Base-by-base conservation (phyloP, 1,284 basidiomycete species). In the Mycena citricolor region DNA sequence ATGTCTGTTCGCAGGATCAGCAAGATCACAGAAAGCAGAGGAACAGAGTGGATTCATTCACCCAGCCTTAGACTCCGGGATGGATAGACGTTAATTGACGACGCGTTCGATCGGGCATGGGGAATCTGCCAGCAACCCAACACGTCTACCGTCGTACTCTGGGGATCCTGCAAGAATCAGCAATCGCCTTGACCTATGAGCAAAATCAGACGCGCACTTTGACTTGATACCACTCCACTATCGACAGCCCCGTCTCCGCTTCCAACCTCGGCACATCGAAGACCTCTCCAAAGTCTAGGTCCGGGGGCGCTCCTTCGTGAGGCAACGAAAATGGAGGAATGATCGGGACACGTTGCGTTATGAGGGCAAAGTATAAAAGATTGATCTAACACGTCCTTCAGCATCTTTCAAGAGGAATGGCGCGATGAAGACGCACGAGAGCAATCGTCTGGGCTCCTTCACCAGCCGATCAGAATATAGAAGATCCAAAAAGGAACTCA, bases 121-220 rank as follows among this genome's bases (percentile, higher is more conserved):
- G 76, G 81, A 13, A 75, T 60, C 57, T 73, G 76, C 84, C 83
- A 86, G 61, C 84, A 87, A n/a, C 84, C 83, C 16, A 87, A 52
- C 19, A 77, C 73, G 21, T 87, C 83, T 21, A 68, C 24, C 8
- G 20, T 12, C 6, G 59, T 42, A 39, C 68, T 71, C 16, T 61
- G 58, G 7, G 55, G 52, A 42, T 71, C 64, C 55, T 43, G 20
- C 26, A 13, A 17, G 24, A 29, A 29, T 28, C 16, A 23, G 33
- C 5, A 13, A 8, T 4, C 24, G 8, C 16, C 16, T 14, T 26
- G 14, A 7, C n/a, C 29, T 5, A 29, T 20, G n/a, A n/a, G n/a
- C n/a, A n/a, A n/a, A n/a, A n/a, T n/a, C 7, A 17, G 21, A 7
- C 28, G 5, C 37, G n/a, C 22, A 44, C 42, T 26, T 79, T 77